phyloP scores from a whole-genome alignment of 257 asterid species.

The Linderniella brevidens region DNA sequence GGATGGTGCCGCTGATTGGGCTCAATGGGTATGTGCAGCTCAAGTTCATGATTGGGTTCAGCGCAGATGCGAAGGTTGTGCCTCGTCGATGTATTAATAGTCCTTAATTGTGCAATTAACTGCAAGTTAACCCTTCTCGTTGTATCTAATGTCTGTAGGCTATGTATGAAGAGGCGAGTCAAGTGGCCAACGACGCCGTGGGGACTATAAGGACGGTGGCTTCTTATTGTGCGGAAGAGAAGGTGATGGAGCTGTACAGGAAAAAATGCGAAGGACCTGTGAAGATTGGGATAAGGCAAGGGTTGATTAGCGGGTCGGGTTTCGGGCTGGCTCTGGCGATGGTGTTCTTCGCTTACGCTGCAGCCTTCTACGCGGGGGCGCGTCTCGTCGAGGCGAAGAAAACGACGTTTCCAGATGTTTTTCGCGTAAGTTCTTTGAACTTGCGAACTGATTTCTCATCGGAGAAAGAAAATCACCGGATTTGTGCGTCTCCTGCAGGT shows the following conservation, averaged over 20 bases:
- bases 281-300: slow-evolving; percentile 54
- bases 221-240: slow-evolving; percentile 81
- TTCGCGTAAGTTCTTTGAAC: slow-evolving; percentile 36
- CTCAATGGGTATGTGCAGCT: slow-evolving; percentile 32
- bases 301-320: slow-evolving; percentile 57
- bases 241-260: slow-evolving; percentile 54
- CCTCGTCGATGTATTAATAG: too few species aligned
- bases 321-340: slow-evolving; percentile 48
- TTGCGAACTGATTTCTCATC: too few species aligned
- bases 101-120: too few species aligned
- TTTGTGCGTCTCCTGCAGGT: slow-evolving; percentile 30
- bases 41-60: slow-evolving; percentile 40
- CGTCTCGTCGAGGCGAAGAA: slow-evolving; percentile 52
- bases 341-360: slow-evolving; percentile 59
- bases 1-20: slow-evolving; percentile 38
- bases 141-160: slow-evolving; percentile 20
- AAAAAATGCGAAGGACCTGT: slow-evolving; percentile 59
- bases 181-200: slow-evolving; percentile 77
- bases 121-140: too few species aligned
- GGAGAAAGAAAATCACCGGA: too few species aligned
- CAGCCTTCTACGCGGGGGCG: slow-evolving; percentile 88
- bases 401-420: slow-evolving; percentile 54
- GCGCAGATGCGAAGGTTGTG: slow-evolving; percentile 44
- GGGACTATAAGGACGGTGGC: slow-evolving; percentile 86
- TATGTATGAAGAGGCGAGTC: slow-evolving; percentile 86